phyloP scores from a whole-genome alignment of 306 rosid species.

The Citrullus amarus region DNA sequence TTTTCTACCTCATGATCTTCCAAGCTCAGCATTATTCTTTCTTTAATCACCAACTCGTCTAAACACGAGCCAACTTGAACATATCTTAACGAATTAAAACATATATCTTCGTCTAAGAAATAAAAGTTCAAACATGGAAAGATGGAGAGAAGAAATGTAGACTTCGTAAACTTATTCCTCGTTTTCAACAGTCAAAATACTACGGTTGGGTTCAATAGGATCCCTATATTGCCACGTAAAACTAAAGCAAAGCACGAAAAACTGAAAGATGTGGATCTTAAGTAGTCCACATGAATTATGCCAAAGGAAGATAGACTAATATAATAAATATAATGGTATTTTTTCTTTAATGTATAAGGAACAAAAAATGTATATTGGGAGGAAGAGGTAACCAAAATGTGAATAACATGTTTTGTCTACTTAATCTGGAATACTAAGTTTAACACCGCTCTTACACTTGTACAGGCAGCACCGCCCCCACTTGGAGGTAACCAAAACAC shows the following conservation, averaged over 20 bases:
- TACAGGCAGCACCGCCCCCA: slow-evolving; percentile 1
- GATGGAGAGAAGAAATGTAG: background rate
- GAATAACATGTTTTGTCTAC: background rate
- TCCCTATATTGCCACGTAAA: too few species aligned
- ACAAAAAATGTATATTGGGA: background rate
- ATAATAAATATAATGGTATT: background rate
- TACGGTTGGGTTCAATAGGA: too few species aligned
- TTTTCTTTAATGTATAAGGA: background rate
- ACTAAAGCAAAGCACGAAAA: background rate
- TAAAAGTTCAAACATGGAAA: too few species aligned
- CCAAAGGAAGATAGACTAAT: background rate
- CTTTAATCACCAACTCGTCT: background rate
- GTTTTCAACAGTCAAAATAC: too few species aligned
- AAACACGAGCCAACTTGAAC: too few species aligned
- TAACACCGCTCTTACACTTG: background rate
- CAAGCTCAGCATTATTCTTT: background rate
- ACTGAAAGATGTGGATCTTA: background rate
- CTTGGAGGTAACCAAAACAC: background rate
- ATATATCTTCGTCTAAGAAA: background rate
- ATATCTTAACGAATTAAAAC: background rate
- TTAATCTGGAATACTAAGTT: background rate
- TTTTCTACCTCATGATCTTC: background rate
- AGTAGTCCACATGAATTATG: background rate
- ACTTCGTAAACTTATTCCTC: background rate
- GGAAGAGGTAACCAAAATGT: background rate